phyloP scores from a whole-genome alignment of 768 basidiomycete genomes.

The Kwoniella botswanensis region DNA sequence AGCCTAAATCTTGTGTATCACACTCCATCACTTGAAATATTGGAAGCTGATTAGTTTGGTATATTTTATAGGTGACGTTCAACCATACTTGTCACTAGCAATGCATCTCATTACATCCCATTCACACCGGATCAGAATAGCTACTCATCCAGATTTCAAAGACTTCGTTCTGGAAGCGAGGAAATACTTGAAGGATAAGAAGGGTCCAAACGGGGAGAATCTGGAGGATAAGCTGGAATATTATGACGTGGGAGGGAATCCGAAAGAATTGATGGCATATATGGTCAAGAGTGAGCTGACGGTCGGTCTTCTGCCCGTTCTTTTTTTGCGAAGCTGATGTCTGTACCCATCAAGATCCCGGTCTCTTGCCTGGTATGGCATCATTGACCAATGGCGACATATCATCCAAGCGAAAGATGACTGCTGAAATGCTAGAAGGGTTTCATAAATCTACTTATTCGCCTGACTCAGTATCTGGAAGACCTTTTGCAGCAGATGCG shows the following conservation, averaged over 20 bases:
- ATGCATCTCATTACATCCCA: slow-evolving; percentile 61
- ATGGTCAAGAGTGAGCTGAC: slow-evolving; percentile 68
- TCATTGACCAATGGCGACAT: slow-evolving; percentile 70
- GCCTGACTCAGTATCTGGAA: slow-evolving; percentile 62
- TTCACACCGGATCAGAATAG: slow-evolving; percentile 68
- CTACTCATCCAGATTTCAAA: slow-evolving; percentile 68
- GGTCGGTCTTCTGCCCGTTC: not conserved
- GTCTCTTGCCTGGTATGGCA: slow-evolving; percentile 67
- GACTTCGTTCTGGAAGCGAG: slow-evolving; percentile 64
- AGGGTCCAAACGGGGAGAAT: slow-evolving; percentile 24
- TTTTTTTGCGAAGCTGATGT: too few species aligned
- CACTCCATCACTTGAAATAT: too few species aligned
- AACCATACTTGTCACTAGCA: slow-evolving; percentile 70
- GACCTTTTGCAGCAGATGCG: slow-evolving; percentile 67
- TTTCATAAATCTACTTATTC: slow-evolving; percentile 66
- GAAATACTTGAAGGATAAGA: slow-evolving; percentile 38
- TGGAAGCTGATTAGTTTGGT: too few species aligned
- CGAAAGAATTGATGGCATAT: slow-evolving; percentile 71
- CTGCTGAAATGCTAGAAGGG: slow-evolving; percentile 67
- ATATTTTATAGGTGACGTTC: slow-evolving; percentile 74
- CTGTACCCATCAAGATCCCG: slow-evolving; percentile 63
- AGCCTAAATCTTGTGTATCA: too few species aligned
- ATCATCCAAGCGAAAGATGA: slow-evolving; percentile 66
- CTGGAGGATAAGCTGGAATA: slow-evolving; percentile 62
- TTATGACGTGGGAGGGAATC: slow-evolving; percentile 69